Evolutionary conservation across 352 stramenopile species (phyloP), one percentile per base, ranked within the genome.

Genomic region (Phytopythium oedochilum): DNA sequence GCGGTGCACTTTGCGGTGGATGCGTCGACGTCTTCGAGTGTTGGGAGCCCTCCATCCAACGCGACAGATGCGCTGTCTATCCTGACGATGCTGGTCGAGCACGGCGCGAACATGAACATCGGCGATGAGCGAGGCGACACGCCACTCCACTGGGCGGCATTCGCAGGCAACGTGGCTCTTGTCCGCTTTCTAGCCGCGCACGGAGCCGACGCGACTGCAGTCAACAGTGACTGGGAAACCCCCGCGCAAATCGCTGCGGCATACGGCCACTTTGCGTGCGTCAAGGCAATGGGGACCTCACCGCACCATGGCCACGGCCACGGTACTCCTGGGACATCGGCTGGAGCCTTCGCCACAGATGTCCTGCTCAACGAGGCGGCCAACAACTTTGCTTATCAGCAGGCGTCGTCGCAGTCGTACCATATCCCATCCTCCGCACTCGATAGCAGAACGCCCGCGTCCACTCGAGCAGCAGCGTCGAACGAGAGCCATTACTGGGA

Each of bases 111-210:
- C 28, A 18, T 82, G 25, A 83, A 86, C 53, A 53, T 68, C 11
- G 58, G 55, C 0, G 83, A 94, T 28, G 74, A 84, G 63, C 61
- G 81, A 35, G 81, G 83, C 5, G 83, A 90, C 45, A 89, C 77
- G 0, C 64, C 78, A 20, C 56, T 94, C 25, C 83, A 94, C 59
- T 90, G 68, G 62, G 70, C 79, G 1, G 83, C 81, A 0, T 68
- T 85, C 14, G 74, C 65, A 1, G 83, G 83, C 43, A 71, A 75
- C 22, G 34, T 57, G 14, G 36, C 43, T 0, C 65, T 86, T 23
- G 64, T 70, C 1, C 70, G 72, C 10, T 56, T 68, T 11, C 46
- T 89, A 36, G 42, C 88, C 17, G 35, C 66, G 9, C 63, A 71
- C 5, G 78, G 76, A n/a, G 78, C 76, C 5, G 68, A 89, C 31